These are phyloP conservation scores for Skeletonema menzelii DNA, from an alignment of 108 stramenopile species.

Conservation along the genomic window DNA sequence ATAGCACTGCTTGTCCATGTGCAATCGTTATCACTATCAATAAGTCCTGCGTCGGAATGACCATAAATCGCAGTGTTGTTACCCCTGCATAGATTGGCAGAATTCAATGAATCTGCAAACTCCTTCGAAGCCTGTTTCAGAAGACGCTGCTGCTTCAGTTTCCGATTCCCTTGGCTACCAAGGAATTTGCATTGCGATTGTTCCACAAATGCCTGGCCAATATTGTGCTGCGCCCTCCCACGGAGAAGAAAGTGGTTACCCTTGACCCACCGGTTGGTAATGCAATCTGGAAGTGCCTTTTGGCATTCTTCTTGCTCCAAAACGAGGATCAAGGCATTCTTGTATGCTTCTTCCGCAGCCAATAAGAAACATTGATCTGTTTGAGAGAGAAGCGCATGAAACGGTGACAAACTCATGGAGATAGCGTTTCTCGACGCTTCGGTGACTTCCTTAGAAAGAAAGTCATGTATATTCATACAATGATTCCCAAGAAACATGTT, in stretches of 20 bases:
- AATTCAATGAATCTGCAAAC: background rate
- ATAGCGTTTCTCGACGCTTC: background rate
- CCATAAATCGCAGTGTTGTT: slow-evolving; percentile 14
- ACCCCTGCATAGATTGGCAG: background rate
- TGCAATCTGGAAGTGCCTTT: background rate
- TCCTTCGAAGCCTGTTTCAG: background rate
- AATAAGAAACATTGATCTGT: slow-evolving; percentile 15
- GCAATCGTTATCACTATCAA: slow-evolving; percentile 1
- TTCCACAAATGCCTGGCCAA: slow-evolving; percentile 24
- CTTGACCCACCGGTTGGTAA: slow-evolving; percentile 21
- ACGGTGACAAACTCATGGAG: background rate
- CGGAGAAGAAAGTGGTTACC: slow-evolving; percentile 37
- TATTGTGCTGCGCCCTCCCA: slow-evolving; percentile 35
- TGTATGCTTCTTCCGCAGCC: slow-evolving; percentile 29
- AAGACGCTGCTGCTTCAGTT: background rate
- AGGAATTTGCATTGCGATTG: slow-evolving; percentile 4
- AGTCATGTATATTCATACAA: slow-evolving; percentile 17
- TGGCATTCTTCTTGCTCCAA: slow-evolving; percentile 16
- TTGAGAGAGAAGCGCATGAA: slow-evolving; percentile 14
- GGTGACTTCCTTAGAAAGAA: slow-evolving; percentile 14
- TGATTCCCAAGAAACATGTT: slow-evolving; percentile 34
- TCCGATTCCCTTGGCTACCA: background rate
- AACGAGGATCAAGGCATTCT: slow-evolving; percentile 23
- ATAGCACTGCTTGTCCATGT: slow-evolving; percentile 28
- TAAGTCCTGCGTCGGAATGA: slow-evolving; percentile 9